Evolutionary conservation across 495 filamentous ascomycete genomes (phyloP).

Genomic region (Xylaria castorea): DNA sequence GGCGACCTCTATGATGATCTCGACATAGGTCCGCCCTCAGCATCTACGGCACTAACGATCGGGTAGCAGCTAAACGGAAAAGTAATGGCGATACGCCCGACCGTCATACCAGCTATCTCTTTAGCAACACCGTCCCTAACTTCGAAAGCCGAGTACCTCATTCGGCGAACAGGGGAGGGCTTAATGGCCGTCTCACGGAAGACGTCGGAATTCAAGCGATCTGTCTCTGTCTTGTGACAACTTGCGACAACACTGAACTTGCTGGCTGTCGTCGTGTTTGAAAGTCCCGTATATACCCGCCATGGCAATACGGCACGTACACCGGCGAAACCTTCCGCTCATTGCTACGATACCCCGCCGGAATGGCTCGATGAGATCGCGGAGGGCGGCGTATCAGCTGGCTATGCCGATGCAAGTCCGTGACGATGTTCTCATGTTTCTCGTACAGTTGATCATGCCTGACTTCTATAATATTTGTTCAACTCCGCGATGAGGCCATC

Average conservation of each 20-base stretch:
- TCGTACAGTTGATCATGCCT: conserved; percentile 15
- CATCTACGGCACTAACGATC: conserved; percentile 13
- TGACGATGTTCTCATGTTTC: conserved; percentile 18
- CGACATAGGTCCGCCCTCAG: conserved; percentile 8
- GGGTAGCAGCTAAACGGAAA: conserved; percentile 16
- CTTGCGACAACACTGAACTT: conserved; percentile 24
- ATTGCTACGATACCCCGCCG: conserved; percentile 23
- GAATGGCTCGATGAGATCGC: conserved; percentile 26
- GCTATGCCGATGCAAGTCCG: conserved; percentile 25
- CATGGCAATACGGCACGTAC: conserved; percentile 21
- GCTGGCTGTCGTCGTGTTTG: conserved; percentile 26
- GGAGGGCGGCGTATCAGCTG: conserved; percentile 16
- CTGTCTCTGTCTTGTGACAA: conserved; percentile 20
- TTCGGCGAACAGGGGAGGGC: conserved; percentile 21
- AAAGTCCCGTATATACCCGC: conserved; percentile 22
- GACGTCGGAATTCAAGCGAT: not conserved
- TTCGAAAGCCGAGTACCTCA: conserved; percentile 26
- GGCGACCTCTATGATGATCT: conserved; percentile 25
- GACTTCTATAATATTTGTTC: conserved; percentile 12
- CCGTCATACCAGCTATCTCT: conserved; percentile 10
- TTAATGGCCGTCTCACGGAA: conserved; percentile 27
- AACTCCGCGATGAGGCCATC: conserved; percentile 16
- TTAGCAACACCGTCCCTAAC: not conserved
- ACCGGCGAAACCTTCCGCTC: conserved; percentile 26
- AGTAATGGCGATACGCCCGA: conserved; percentile 19